Evolutionary conservation across 2,329 filamentous ascomycete genomes (phyloP).

Genomic region (Rhexocercosporidium sp.): DNA sequence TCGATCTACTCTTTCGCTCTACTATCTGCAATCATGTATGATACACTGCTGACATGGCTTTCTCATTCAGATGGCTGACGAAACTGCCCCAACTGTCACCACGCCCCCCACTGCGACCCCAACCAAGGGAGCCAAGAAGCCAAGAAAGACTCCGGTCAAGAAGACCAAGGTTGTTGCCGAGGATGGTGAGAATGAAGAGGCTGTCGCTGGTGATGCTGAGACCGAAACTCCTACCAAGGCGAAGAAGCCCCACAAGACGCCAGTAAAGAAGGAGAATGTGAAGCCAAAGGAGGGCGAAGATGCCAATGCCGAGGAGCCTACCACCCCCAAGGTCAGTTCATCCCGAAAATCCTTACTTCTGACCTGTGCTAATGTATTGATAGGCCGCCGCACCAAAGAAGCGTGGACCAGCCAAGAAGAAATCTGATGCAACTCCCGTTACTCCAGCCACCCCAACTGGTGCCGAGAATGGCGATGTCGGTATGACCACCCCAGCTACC

Average conservation of each 20-base stretch:
- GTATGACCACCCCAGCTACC: not conserved
- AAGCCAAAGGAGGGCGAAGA: not conserved
- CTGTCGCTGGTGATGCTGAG: not conserved
- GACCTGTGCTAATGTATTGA: not conserved
- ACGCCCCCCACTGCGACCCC: not conserved
- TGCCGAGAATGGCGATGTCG: not conserved
- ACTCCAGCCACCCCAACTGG: constrained; percentile 5
- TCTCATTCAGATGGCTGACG: not conserved
- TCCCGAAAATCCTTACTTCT: not conserved
- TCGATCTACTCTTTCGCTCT: not conserved
- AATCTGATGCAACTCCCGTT: not conserved
- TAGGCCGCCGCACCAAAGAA: constrained; percentile 12
- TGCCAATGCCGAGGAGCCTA: constrained; percentile 8
- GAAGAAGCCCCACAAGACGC: constrained; percentile 10
- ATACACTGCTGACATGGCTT: not conserved
- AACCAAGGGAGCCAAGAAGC: constrained; percentile 9
- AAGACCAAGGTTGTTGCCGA: constrained; percentile 2
- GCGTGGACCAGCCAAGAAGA: constrained; percentile 10
- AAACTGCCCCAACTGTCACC: not conserved
- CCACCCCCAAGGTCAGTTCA: constrained; percentile 11
- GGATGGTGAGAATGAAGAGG: constrained; percentile 1
- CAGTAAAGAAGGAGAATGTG: constrained; percentile 15
- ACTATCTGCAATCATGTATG: not conserved
- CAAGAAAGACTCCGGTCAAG: not conserved
- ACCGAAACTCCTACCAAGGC: constrained; percentile 12